Conservation (phyloP, 495 filamentous ascomycete genomes). For the Geopyxis carbonaria region DNA sequence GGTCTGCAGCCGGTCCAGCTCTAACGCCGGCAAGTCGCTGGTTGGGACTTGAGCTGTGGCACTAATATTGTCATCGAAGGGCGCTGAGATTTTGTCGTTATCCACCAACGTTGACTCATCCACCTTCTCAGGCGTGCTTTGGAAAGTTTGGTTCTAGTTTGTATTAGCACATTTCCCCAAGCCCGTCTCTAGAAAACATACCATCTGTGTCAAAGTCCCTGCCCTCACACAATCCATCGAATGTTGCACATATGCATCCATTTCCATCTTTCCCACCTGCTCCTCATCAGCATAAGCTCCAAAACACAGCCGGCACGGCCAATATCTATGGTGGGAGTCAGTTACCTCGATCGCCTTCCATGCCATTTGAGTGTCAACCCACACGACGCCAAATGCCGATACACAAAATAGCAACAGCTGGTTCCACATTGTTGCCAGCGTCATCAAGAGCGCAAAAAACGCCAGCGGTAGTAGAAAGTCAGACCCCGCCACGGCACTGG, state of each 20-base stretch:
- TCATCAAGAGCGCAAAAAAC: not conserved
- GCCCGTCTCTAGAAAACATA: too few relatives aligned
- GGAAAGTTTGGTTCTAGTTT: too few relatives aligned
- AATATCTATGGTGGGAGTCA: not conserved
- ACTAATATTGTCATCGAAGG: too few relatives aligned
- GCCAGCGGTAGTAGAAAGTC: conserved; percentile 1
- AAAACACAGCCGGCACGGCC: not conserved
- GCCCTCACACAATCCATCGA: too few relatives aligned
- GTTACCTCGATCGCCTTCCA: conserved; percentile 3
- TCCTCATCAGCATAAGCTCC: not conserved
- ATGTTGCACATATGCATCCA: conserved; percentile 1
- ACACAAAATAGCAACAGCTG: conserved; percentile 4
- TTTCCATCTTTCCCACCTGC: conserved; percentile 1
- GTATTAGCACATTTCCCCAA: too few relatives aligned
- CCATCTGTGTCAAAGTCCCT: too few relatives aligned
- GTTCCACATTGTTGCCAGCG: conserved; percentile 1
- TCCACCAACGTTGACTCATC: too few relatives aligned
- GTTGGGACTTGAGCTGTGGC: too few relatives aligned
- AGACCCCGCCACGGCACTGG: conserved; percentile 1
- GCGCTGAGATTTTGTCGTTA: too few relatives aligned
- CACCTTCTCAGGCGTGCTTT: too few relatives aligned
- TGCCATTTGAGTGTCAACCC: conserved; percentile 5
- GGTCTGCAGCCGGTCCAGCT: too few relatives aligned
- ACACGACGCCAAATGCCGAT: conserved; percentile 6
- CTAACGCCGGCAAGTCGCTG: too few relatives aligned